Conservation (phyloP, 495 filamentous ascomycete genomes). For the Aspergillus wentii region DNA sequence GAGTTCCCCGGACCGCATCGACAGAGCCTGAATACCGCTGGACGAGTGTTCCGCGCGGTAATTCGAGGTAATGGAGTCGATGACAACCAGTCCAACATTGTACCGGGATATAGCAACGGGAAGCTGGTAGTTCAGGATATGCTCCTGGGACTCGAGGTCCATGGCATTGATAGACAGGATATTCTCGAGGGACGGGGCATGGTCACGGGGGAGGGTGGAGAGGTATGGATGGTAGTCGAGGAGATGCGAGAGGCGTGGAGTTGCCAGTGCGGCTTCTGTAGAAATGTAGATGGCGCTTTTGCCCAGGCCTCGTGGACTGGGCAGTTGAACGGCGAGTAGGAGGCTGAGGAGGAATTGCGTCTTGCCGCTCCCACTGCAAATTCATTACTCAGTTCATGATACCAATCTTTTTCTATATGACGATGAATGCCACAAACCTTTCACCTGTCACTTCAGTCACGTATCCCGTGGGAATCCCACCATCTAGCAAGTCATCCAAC, state of each 20-base stretch:
- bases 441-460: slow-evolving; percentile 91
- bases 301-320: slow-evolving; percentile 62
- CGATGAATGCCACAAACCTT: slow-evolving; percentile 45
- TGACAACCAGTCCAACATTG: slow-evolving; percentile 70
- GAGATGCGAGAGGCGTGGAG: slow-evolving; percentile 73
- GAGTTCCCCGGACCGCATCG: slow-evolving; percentile 59
- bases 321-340: slow-evolving; percentile 76
- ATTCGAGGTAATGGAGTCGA: slow-evolving; percentile 92
- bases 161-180: slow-evolving; percentile 79
- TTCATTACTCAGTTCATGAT: neutral
- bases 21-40: slow-evolving; percentile 29
- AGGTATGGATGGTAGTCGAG: slow-evolving; percentile 62
- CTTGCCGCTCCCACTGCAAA: slow-evolving; percentile 77
- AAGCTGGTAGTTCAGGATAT: slow-evolving; percentile 87
- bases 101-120: slow-evolving; percentile 75
- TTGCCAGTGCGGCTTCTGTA: slow-evolving; percentile 84
- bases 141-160: slow-evolving; percentile 92
- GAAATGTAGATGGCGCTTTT: slow-evolving; percentile 82
- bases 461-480: slow-evolving; percentile 79
- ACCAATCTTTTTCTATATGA: neutral
- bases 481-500: slow-evolving; percentile 71
- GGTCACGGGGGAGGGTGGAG: slow-evolving; percentile 33
- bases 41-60: slow-evolving; percentile 76
- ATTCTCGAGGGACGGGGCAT: slow-evolving; percentile 58
- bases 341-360: slow-evolving; percentile 91